phyloP scores from a whole-genome alignment of 2,329 filamentous ascomycete genomes.

The Trichoderma aggressivum region DNA sequence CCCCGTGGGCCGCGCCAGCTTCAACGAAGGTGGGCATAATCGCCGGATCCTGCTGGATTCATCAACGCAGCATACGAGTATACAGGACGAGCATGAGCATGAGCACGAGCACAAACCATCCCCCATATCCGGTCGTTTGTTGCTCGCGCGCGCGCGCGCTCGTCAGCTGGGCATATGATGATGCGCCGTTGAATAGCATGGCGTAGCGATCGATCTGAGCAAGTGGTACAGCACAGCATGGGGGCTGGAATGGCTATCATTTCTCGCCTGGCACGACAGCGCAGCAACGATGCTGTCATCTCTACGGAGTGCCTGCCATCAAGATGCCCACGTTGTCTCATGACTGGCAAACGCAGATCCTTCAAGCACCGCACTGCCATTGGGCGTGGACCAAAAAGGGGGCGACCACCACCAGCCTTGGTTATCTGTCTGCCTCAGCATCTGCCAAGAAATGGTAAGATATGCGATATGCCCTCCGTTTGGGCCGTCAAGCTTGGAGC shows the following conservation, averaged over 20 bases:
- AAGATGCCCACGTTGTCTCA: constrained; percentile 18
- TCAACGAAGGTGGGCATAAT: not conserved
- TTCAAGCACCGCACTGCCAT: not conserved
- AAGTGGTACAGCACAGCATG: not conserved
- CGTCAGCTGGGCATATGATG: constrained; percentile 4
- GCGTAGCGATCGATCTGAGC: constrained; percentile 6
- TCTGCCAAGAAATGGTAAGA: constrained; percentile 11
- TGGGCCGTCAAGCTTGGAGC: not conserved
- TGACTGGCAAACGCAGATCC: constrained; percentile 19
- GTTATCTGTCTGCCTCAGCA: not conserved
- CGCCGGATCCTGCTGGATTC: constrained; percentile 4
- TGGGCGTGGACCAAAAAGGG: constrained; percentile 3
- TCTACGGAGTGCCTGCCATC: not conserved
- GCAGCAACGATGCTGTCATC: constrained; percentile 4
- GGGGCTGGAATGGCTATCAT: constrained; percentile 13
- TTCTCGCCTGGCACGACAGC: constrained; percentile 11
- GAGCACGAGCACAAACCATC: not conserved
- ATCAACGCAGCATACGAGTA: not conserved
- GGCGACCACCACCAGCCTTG: not conserved
- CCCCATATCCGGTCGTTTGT: not conserved
- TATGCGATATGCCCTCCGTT: not conserved
- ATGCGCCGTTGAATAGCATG: not conserved
- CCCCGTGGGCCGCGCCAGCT: constrained; percentile 4
- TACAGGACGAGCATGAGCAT: not conserved
- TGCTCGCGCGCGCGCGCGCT: not conserved